Base-by-base conservation (phyloP, 2,329 filamentous ascomycete genomes). In the Nannizziopsis barbatae region DNA sequence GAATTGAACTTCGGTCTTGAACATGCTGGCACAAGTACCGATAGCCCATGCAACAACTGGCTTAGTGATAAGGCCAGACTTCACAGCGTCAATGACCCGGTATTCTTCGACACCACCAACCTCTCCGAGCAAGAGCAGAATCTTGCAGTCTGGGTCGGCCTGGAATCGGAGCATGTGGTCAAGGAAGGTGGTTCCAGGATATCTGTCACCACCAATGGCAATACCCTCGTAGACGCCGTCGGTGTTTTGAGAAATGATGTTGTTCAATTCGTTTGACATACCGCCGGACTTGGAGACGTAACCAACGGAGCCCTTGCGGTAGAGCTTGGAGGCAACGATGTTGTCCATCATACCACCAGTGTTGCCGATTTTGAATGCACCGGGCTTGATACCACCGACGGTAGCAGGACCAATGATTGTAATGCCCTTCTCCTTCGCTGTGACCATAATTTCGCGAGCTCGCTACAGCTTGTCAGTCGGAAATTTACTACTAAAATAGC, bases 321-420 rank as follows among this genome's bases (percentile, higher is more conserved):
- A 98, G 53, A 98, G 86, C 83, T 98, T 98, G 69, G 92, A 96
- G 60, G 92, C 88, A 56, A 98, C 92, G 64, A 98, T 98, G 81
- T 98, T 98, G 80, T 98, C 92, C 92, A 98, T 98, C 92, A 98
- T 98, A 72, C 92, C 92, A 80, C 92, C 92, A 63, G 92, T 98
- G 80, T 98, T 98, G 70, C 92, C 92, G 58, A 98, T 98, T 81
- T 96, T 98, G 85, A 90, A 98, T 69, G 86, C 86, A 70, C 92
- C 92, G 55, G 92, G 92, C 81, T 96, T 98, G 76, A 98, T 96
- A 64, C 92, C 92, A 80, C 92, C 92, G 55, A 98, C 92, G 49
- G 92, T 98, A 62, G 92, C 92, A 56, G 92, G 92, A 57, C 92
- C 92, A 65, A 98, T 95, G 70, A 98, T 98, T 71, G 89, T 95